Base-by-base conservation (phyloP, 2,329 filamentous ascomycete genomes). In the Periconia sp. region DNA sequence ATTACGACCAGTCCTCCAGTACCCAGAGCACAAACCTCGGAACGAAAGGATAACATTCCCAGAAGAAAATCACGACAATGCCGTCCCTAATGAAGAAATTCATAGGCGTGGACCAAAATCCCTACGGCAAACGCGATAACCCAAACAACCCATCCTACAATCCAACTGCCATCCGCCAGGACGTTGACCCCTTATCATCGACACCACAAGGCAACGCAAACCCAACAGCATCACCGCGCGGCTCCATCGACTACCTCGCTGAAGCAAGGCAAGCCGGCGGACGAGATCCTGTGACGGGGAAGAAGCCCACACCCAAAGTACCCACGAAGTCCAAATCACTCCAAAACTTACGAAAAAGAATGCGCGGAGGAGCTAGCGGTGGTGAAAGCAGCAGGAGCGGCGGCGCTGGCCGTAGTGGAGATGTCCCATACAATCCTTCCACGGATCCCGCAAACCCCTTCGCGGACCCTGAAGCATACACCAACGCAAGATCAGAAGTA, bases 251-350 rank as follows among this genome's bases (percentile, higher is more conserved):
- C 37, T 52, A 59, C 30, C 53, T 68, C 10, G 65, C 63, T 14
- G 60, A 67, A 53, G 65, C 66, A 5, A 55, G 64, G 37, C n/a
- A 48, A 41, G 52, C 49, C 15, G 53, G 56, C 0, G 60, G 63
- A 0, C 52, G 61, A 17, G 56, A 69, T 40, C 59, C 57, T 3
- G 47, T 62, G 3, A 67, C 65, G 1, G 66, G 64, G 27, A 53
- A 20, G 31, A 15, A 15, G 6, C 2, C 37, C 7, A 13, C 33
- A 48, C 23, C 35, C n/a, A 13, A 37, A 37, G 33, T 11, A 5
- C 13, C 33, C 11, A 13, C 11, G 5, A 37, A 37, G 33, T n/a
- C 33, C 33, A 37, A n/a, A 37, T 37, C 33, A 14, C 15, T 37
- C 15, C 11, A 14, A n/a, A 37, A 37, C 11, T 6, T 37, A n/a